These are phyloP conservation scores for Aspergillus cavernicola DNA, from an alignment of 495 filamentous ascomycete genomes.

Conservation along the genomic window DNA sequence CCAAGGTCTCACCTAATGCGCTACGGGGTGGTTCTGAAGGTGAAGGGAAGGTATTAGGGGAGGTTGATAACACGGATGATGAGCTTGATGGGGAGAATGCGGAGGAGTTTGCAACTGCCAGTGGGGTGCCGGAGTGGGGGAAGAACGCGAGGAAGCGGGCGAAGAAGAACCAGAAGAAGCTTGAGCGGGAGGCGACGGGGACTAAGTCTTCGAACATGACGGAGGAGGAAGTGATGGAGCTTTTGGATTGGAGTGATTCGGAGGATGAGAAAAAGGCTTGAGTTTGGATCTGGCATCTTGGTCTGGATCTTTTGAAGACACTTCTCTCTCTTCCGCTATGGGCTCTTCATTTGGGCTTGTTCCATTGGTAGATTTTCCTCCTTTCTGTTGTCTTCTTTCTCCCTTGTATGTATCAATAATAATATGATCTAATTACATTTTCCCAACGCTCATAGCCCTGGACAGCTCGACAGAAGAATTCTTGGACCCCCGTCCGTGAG, in stretches of 20 bases:
- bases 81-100: conserved; percentile 54
- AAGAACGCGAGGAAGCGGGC: conserved; percentile 58
- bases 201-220: conserved; percentile 41
- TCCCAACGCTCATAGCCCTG: no score
- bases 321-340: neutral
- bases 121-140: conserved; percentile 48
- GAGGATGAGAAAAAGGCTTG: conserved; percentile 31
- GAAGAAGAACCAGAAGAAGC: conserved; percentile 52
- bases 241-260: conserved; percentile 56
- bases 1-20: conserved; percentile 58
- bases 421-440: no score
- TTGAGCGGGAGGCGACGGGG: conserved; percentile 46
- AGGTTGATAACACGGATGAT: conserved; percentile 45
- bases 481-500: no score
- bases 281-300: neutral
- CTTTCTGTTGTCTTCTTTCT: no score
- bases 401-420: no score
- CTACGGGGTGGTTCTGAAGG: conserved; percentile 50
- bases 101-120: conserved; percentile 48
- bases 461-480: no score
- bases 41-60: conserved; percentile 41
- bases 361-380: neutral
- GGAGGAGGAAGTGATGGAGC: conserved; percentile 61
- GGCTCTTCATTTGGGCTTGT: neutral
- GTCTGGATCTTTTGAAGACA: no score